phyloP scores from a whole-genome alignment of 1,284 basidiomycete species.

The Pascua guehoae region DNA sequence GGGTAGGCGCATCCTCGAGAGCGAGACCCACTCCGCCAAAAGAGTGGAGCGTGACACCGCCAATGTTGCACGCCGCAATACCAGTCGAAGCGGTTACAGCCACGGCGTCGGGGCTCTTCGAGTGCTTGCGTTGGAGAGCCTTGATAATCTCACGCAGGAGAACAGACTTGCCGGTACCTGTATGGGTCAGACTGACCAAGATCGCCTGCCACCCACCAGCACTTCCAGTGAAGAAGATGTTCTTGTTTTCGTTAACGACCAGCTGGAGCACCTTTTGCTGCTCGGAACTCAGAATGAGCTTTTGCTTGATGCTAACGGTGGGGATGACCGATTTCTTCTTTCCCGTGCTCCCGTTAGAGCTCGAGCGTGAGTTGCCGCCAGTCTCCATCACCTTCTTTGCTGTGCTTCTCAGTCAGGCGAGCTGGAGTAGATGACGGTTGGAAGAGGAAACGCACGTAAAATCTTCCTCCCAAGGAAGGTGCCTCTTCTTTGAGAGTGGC shows the following conservation, averaged over 20 bases:
- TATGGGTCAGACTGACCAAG: background rate
- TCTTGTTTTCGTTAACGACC: constrained; percentile 67
- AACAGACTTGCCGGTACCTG: constrained; percentile 93
- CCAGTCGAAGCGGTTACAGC: constrained; percentile 86
- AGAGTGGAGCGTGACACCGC: constrained; percentile 87
- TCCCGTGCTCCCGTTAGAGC: constrained; percentile 5
- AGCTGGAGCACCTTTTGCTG: constrained; percentile 71
- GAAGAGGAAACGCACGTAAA: constrained; percentile 21
- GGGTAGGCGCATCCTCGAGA: constrained; percentile 60
- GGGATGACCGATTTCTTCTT: constrained; percentile 10
- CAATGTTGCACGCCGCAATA: constrained; percentile 91
- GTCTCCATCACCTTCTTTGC: constrained; percentile 19
- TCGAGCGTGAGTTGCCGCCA: constrained; percentile 1
- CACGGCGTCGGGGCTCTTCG: constrained; percentile 57
- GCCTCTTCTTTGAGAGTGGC: constrained; percentile 25
- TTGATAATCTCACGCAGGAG: constrained; percentile 84
- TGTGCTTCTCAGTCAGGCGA: constrained; percentile 4
- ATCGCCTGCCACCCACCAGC: constrained; percentile 62
- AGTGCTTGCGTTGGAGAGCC: constrained; percentile 56
- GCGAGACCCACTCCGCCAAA: constrained; percentile 87
- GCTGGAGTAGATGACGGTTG: background rate
- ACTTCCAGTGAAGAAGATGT: constrained; percentile 95
- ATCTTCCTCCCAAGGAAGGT: constrained; percentile 40
- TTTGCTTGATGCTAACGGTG: constrained; percentile 44
- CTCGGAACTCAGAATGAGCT: constrained; percentile 66